Conservation (phyloP, 164 flowering plant genomes). For the Aristolochia californica region DNA sequence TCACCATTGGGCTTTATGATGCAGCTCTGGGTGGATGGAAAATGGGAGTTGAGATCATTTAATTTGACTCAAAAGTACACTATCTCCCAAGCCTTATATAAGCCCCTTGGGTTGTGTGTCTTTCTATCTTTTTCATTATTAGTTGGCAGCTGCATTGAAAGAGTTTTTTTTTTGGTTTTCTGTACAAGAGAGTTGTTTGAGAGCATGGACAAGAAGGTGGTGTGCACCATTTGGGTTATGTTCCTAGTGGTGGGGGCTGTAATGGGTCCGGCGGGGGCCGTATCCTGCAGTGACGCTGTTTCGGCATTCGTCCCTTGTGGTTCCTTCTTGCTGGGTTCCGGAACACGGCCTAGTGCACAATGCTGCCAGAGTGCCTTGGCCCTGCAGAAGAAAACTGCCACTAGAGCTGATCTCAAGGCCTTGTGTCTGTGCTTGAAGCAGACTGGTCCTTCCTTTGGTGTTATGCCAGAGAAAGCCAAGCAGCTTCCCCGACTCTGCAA, state of each 20-base stretch:
- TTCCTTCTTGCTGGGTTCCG: slow-evolving; percentile 18
- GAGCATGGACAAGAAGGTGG: slow-evolving; percentile 13
- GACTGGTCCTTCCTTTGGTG: slow-evolving; percentile 20
- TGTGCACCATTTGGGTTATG: slow-evolving; percentile 4
- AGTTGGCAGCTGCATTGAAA: too few relatives aligned
- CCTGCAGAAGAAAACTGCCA: slow-evolving; percentile 17
- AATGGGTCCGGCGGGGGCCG: slow-evolving; percentile 2
- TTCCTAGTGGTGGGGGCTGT: slow-evolving; percentile 10
- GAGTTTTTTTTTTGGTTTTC: too few relatives aligned
- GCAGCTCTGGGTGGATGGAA: too few relatives aligned
- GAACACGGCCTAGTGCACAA: slow-evolving; percentile 12
- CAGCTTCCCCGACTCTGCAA: slow-evolving; percentile 26
- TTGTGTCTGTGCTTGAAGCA: slow-evolving; percentile 34
- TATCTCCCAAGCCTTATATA: too few relatives aligned
- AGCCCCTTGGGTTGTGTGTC: too few relatives aligned
- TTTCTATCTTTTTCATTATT: too few relatives aligned
- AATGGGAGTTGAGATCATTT: too few relatives aligned
- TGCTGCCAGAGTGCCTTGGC: slow-evolving; percentile 25
- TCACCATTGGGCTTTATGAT: too few relatives aligned
- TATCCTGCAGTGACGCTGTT: slow-evolving; percentile 30
- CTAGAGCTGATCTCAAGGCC: slow-evolving; percentile 12
- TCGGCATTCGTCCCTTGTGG: slow-evolving; percentile 29
- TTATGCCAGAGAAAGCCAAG: slow-evolving; percentile 20
- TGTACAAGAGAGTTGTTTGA: too few relatives aligned
- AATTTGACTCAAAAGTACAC: too few relatives aligned